These are phyloP conservation scores for Colletotrichum theobromicola DNA, from an alignment of 2,329 filamentous ascomycete genomes.

Conservation along the genomic window DNA sequence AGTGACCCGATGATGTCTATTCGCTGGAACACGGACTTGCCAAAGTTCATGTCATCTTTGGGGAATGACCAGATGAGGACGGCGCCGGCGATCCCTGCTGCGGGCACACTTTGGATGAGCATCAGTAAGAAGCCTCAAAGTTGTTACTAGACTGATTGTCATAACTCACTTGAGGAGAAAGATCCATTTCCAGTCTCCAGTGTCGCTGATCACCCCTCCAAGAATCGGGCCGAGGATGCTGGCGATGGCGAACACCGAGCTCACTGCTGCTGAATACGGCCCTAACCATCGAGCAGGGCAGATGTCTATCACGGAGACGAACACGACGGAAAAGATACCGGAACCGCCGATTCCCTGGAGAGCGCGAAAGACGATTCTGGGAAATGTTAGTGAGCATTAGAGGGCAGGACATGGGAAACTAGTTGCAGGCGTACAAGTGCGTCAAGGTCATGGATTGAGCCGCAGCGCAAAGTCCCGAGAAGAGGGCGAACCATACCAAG, in stretches of 20 bases:
- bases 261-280: slow-evolving; percentile 21
- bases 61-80: neutral
- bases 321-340: neutral
- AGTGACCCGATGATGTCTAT: neutral
- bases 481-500: neutral
- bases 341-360: slow-evolving; percentile 44
- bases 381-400: accelerated
- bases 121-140: neutral
- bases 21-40: neutral
- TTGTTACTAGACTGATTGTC: neutral
- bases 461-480: neutral
- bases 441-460: neutral
- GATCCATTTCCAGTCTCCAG: neutral
- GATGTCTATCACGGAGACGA: neutral
- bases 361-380: slow-evolving; percentile 43
- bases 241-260: slow-evolving; percentile 46
- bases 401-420: accelerated
- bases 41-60: neutral
- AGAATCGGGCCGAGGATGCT: slow-evolving; percentile 44
- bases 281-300: slow-evolving; percentile 5
- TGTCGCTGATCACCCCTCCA: slow-evolving; percentile 35
- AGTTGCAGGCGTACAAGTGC: neutral
- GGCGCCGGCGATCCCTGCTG: neutral
- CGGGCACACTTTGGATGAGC: neutral
- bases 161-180: neutral